Conservation (phyloP, 257 asterid genomes). For the Henckelia pumila region DNA sequence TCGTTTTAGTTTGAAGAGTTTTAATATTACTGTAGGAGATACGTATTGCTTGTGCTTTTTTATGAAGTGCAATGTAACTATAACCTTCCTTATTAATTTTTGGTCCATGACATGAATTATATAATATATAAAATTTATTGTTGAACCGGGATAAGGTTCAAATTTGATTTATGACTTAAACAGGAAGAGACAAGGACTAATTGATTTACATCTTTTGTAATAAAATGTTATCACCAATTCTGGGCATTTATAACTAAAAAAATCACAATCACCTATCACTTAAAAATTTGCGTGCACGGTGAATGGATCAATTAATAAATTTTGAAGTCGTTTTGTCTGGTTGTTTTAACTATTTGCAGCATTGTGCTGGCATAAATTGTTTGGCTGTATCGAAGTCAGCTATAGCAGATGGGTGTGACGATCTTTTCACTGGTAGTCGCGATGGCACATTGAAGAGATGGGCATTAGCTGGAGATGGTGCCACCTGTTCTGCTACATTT, state of each 20-base stretch:
- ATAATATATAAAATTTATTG: neutral
- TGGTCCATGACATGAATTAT: neutral
- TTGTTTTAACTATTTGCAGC: conserved; percentile 50
- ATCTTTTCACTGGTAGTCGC: conserved; percentile 88
- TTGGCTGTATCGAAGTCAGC: conserved; percentile 68
- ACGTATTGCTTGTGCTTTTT: conserved; percentile 8
- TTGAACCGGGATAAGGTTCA: neutral
- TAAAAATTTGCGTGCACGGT: neutral
- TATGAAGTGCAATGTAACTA: neutral
- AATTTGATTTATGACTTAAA: neutral
- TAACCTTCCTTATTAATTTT: neutral
- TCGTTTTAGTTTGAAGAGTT: neutral
- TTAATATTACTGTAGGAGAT: too few relatives aligned
- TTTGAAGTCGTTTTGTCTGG: too few relatives aligned
- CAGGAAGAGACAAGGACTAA: neutral
- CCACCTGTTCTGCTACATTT: conserved; percentile 24
- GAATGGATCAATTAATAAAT: neutral
- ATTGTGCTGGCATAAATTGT: conserved; percentile 92
- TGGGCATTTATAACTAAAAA: conserved; percentile 2
- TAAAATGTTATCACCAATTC: neutral
- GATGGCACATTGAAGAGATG: conserved; percentile 95
- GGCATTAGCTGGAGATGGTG: conserved; percentile 66
- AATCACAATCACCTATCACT: neutral
- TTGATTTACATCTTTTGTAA: neutral
- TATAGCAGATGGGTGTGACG: conserved; percentile 53